These are phyloP conservation scores for Ophiocordyceps robertsii DNA, from an alignment of 2,329 filamentous ascomycete genomes.

Conservation along the genomic window DNA sequence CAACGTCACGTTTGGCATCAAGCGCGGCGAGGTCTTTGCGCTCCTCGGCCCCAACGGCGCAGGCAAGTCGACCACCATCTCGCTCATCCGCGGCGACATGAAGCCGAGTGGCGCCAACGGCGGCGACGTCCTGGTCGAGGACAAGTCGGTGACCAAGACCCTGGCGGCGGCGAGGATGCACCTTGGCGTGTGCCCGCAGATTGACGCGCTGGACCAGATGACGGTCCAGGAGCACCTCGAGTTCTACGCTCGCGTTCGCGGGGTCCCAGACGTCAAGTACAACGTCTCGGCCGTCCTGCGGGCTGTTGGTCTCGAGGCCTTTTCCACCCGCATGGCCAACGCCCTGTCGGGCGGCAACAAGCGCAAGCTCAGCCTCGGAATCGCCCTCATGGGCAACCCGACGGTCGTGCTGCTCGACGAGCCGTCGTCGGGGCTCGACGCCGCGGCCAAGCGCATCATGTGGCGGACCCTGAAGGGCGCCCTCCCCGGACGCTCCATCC, in stretches of 20 bases:
- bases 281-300: conserved; percentile 69
- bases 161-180: conserved; percentile 60
- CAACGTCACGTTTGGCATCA: conserved; percentile 73
- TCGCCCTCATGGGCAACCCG: conserved; percentile 87
- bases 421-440: conserved; percentile 78
- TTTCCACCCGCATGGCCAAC: conserved; percentile 60
- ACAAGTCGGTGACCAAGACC: conserved; percentile 58
- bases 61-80: conserved; percentile 83
- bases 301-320: conserved; percentile 64
- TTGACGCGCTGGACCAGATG: conserved; percentile 82
- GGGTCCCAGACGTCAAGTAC: conserved; percentile 59
- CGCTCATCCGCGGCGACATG: conserved; percentile 77
- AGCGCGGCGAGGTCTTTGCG: conserved; percentile 72
- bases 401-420: conserved; percentile 80
- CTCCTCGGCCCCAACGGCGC: conserved; percentile 84
- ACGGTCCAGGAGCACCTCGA: conserved; percentile 74
- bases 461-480: conserved; percentile 72
- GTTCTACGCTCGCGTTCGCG: conserved; percentile 79
- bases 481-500: conserved; percentile 62
- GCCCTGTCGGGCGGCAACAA: conserved; percentile 85
- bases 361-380: conserved; percentile 78
- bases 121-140: conserved; percentile 74
- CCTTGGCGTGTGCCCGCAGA: conserved; percentile 85
- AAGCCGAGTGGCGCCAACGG: conserved; percentile 48
- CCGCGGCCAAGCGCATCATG: conserved; percentile 83